Evolutionary conservation across 371 early-diverging fungal species (phyloP), one percentile per base, ranked within the genome.

Genomic region (Parasitella parasitica): DNA sequence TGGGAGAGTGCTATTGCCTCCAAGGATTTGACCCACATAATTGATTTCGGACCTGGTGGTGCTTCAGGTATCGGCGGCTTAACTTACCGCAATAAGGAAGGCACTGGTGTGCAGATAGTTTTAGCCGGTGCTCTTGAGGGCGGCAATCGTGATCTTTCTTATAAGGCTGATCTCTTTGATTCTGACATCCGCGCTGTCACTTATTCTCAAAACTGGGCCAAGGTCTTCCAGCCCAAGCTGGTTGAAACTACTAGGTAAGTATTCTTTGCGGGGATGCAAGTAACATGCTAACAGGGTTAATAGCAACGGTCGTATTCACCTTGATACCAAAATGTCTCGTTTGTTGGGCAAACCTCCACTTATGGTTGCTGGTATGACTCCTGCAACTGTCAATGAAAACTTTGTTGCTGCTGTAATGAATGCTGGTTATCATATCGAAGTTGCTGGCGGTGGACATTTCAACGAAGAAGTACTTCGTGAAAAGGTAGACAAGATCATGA

Each of bases 361-460:
- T 58, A 93, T 92, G 94, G 93, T 92, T 27, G 92, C 92, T 54
- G 94, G 93, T 73, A 94, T 94, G 94, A 94, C 94, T 3, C 94
- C 94, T 22, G 86, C 86, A 37, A 93, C 94, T 24, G 91, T 89
- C 69, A 83, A 77, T 56, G 90, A 85, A 41, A 74, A 82, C 28
- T 93, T 94, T 67, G 91, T 91, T 36, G 75, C 89, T 34, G 95
- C 97, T 35, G 89, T 91, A 34, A 91, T 94, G 83, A 94, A 94
- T 63, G 95, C 97, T 54, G 96, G 96, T 22, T 97, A 93, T 70
- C 95, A 95, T 67, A 80, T 97, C 59, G 97, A 97, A 77, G 80
- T 96, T 52, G 94, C 97, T 52, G 97, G 96, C 57, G 96, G 97
- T 67, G 97, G 97, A 50, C 96, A 97, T 68, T 94, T 93, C 82